Evolutionary conservation across 495 filamentous ascomycete genomes (phyloP).

Genomic region (Pyrenopolyporus hunteri): DNA sequence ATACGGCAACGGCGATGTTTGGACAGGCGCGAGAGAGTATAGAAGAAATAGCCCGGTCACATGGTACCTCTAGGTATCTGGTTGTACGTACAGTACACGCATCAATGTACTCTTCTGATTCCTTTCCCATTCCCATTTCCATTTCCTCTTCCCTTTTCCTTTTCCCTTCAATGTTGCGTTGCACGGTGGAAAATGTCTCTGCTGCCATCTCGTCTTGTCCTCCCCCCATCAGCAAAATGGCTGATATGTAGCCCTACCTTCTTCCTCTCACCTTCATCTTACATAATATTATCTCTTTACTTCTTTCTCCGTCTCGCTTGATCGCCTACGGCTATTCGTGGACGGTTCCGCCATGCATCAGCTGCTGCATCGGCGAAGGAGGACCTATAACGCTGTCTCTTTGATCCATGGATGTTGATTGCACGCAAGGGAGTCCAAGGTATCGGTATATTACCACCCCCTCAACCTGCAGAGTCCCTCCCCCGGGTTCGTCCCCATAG

Average conservation of each 20-base stretch:
- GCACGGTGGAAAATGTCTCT: no score
- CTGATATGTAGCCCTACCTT: conserved; percentile 9
- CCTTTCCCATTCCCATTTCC: not conserved
- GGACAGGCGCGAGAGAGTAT: not conserved
- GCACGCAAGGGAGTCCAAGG: conserved; percentile 36
- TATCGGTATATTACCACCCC: conserved; percentile 31
- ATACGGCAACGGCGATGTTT: not conserved
- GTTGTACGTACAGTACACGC: no score
- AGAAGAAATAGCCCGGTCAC: not conserved
- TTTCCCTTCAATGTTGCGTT: no score
- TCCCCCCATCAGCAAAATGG: no score
- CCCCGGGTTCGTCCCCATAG: conserved; percentile 14
- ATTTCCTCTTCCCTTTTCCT: not conserved
- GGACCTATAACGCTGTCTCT: conserved; percentile 17
- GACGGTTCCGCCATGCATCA: conserved; percentile 30
- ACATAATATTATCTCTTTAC: not conserved
- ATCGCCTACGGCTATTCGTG: conserved; percentile 18
- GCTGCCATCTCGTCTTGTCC: not conserved
- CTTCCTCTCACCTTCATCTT: conserved; percentile 9
- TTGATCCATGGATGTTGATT: conserved; percentile 30
- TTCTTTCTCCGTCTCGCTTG: conserved; percentile 7
- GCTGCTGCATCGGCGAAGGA: conserved; percentile 11
- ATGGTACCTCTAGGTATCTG: not conserved
- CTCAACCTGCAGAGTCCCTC: conserved; percentile 19
- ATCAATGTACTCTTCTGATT: not conserved